phyloP scores from a whole-genome alignment of 2,329 filamentous ascomycete species.

The Penicillium nordicum region DNA sequence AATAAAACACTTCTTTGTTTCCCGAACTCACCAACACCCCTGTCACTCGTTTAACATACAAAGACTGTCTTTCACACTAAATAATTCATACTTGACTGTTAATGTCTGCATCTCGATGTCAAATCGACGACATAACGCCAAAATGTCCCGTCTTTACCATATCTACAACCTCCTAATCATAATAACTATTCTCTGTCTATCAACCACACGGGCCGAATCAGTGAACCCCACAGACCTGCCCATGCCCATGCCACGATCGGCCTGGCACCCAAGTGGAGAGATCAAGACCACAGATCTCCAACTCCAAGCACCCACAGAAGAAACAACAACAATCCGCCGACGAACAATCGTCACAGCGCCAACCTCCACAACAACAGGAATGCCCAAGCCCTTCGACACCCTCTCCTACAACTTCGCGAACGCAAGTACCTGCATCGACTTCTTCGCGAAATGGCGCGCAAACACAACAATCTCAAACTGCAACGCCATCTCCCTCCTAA shows the following conservation, averaged over 20 bases:
- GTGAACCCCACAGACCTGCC: background rate
- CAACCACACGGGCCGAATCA: slow-evolving; percentile 14
- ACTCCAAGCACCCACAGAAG: background rate
- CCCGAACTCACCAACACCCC: background rate
- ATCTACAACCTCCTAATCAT: slow-evolving; percentile 20
- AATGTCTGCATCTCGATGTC: background rate
- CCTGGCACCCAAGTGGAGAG: slow-evolving; percentile 14
- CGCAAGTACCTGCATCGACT: slow-evolving; percentile 42
- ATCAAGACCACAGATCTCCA: slow-evolving; percentile 17
- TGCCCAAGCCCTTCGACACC: slow-evolving; percentile 67
- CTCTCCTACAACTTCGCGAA: slow-evolving; percentile 61
- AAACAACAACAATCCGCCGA: background rate
- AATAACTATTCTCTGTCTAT: slow-evolving; percentile 21
- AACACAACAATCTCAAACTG: slow-evolving; percentile 68
- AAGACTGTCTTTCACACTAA: background rate
- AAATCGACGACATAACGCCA: background rate
- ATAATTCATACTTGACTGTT: background rate
- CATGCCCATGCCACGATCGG: slow-evolving; percentile 8
- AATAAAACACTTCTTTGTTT: slow-evolving; percentile 3
- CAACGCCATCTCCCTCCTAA: slow-evolving; percentile 77
- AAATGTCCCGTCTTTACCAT: slow-evolving; percentile 11
- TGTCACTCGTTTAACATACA: background rate
- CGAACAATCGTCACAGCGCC: slow-evolving; percentile 8
- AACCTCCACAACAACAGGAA: slow-evolving; percentile 13
- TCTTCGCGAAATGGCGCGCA: slow-evolving; percentile 65